phyloP scores from a whole-genome alignment of 2,329 filamentous ascomycete species.

The Curvularia spicifera region DNA sequence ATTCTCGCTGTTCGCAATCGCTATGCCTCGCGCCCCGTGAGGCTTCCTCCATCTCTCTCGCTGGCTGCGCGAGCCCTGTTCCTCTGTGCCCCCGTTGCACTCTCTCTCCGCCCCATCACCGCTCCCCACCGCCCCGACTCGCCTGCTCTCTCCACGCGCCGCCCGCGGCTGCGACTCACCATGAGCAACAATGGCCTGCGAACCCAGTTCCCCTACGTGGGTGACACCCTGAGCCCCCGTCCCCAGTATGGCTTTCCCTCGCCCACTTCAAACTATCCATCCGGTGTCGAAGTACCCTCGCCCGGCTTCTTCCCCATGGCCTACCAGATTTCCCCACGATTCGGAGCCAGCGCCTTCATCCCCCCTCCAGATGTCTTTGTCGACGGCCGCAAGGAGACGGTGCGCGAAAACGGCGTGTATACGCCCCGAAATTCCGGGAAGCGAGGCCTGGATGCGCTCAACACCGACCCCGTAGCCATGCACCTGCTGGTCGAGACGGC shows the following conservation, averaged over 20 bases:
- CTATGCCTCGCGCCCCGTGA: conserved; percentile 35
- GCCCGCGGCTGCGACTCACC: conserved; percentile 14
- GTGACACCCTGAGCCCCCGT: conserved; percentile 42
- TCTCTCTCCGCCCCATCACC: conserved; percentile 29
- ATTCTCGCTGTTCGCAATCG: neutral
- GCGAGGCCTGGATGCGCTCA: conserved; percentile 40
- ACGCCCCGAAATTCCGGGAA: conserved; percentile 38
- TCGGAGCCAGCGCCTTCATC: conserved; percentile 47
- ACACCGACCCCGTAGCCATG: conserved; percentile 72
- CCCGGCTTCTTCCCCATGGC: conserved; percentile 47
- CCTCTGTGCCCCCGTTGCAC: conserved; percentile 30
- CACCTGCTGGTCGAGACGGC: conserved; percentile 94
- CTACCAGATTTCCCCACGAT: conserved; percentile 47
- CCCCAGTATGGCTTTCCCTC: conserved; percentile 47
- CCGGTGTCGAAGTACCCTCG: conserved; percentile 40
- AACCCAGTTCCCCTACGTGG: conserved; percentile 44
- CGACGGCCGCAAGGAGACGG: conserved; percentile 38
- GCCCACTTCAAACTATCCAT: conserved; percentile 48
- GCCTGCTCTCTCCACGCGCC: conserved; percentile 13
- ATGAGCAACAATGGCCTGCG: conserved; percentile 47
- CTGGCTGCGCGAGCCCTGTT: conserved; percentile 35
- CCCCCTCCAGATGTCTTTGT: conserved; percentile 49
- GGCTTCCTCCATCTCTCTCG: conserved; percentile 26
- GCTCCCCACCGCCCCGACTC: conserved; percentile 31
- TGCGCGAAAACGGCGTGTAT: conserved; percentile 36